Evolutionary conservation across 345 rosid species (phyloP), one percentile per base, ranked within the genome.

Genomic region (Eucalyptus pumila): DNA sequence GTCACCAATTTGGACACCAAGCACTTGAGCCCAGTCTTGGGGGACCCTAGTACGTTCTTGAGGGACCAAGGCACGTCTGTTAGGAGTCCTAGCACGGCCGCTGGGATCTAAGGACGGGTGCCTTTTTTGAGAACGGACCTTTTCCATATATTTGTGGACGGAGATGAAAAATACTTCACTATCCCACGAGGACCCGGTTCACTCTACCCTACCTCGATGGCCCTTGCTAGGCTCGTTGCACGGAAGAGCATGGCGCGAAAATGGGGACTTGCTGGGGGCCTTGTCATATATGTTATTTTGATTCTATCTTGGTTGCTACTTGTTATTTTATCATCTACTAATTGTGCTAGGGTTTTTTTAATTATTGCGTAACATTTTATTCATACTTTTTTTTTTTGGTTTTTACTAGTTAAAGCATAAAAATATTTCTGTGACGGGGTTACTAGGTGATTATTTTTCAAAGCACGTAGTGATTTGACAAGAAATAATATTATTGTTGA

Each of bases 271-370:
- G 37, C 6, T 16, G 37, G 37, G 72, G 76, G 10, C 37, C 10
- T 7, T 0, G 11, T 9, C 11, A 9, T 8, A 4, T 65, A n/a
- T 30, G 10, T 65, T 65, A 65, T 4, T n/a, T 65, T n/a, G 9
- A n/a, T 0, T 0, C 76, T 65, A 15, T 7, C 3, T 65, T 65
- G 76, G 19, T 67, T 32, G 10, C 10, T 32, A 32, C 23, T 67
- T 67, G 23, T 30, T n/a, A n/a, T 32, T 67, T 67, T 8, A 67
- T 67, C 5, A 34, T 67, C 40, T 67, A 17, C 80, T 8, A 67
- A 67, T 67, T 67, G 11, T 32, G 42, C 40, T 67, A 3, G 11
- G 80, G 12, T 67, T 32, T n/a, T 51, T 48, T 11, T 50, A 0
- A 32, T 16, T 65, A 9, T 4, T 67, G 23, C 16, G 12, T 67